phyloP scores from a whole-genome alignment of 345 rosid species.

The Cardamine occulta region DNA sequence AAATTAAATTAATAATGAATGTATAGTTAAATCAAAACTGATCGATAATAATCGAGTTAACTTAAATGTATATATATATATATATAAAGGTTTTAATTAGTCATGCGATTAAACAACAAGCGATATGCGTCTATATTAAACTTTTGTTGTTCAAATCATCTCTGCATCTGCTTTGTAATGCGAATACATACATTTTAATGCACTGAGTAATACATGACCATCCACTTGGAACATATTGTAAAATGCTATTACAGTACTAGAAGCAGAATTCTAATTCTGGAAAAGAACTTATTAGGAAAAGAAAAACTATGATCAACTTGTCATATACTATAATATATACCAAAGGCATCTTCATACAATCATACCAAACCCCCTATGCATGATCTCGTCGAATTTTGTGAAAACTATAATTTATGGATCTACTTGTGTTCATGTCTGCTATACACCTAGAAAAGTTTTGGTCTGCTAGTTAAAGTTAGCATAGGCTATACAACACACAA shows the following conservation, averaged over 20 bases:
- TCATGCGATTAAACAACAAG: constrained; percentile 2
- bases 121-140: background rate
- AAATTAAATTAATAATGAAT: background rate
- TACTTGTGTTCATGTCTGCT: constrained; percentile 39
- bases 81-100: no score
- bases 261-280: constrained; percentile 14
- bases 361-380: constrained; percentile 35
- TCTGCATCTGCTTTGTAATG: constrained; percentile 27
- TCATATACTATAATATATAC: constrained; percentile 36
- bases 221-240: constrained; percentile 26
- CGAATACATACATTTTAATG: background rate
- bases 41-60: background rate
- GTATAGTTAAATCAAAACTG: background rate
- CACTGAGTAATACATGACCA: constrained; percentile 23
- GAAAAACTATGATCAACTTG: constrained; percentile 27
- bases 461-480: constrained; percentile 39
- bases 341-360: constrained; percentile 37
- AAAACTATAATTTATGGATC: constrained; percentile 36
- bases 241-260: constrained; percentile 32
- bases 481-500: constrained; percentile 20
- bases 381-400: constrained; percentile 31
- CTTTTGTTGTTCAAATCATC: constrained; percentile 18
- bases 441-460: constrained; percentile 39
- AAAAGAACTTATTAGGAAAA: constrained; percentile 4
- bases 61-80: background rate